Base-by-base conservation (phyloP, 2,329 filamentous ascomycete genomes). In the Fusarium praegraminearum region DNA sequence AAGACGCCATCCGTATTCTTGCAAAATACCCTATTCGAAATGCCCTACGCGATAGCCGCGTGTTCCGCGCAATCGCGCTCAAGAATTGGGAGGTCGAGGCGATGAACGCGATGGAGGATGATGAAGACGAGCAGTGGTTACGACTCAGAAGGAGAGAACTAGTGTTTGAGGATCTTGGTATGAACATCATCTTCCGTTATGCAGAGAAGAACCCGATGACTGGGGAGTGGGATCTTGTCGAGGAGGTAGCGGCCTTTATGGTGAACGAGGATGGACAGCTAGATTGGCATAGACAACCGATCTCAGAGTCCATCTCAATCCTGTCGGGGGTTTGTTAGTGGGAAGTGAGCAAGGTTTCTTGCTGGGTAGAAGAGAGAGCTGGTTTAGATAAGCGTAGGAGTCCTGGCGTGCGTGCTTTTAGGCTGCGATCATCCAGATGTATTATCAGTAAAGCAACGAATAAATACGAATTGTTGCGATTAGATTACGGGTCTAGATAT, bases 1-100 rank as follows among this genome's bases (percentile, higher is more conserved):
- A 78, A 8, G 79, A 83, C 7, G 78, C 83, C 10, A 78, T 81
- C 16, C 75, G 78, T 11, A 79, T 84, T 20, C 73, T 84, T 18
- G 75, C 75, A 6, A 70, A 77, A 47, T 81, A 83, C 30, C 82
- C 82, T 5, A 78, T 82, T 4, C 77, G 80, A 32, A 83, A 84
- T 62, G 82, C 81, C 3, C 76, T 84, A 11, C 80, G 82, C 24
- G 82, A 84, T 62, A 83, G 78, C 47, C 76, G 79, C 16, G 75
- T 81, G 1, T 80, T 82, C 45, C 67, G 77, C 1, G 81, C 80
- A 7, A 80, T 84, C 49, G 79, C 78, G 2, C 60, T 80, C 3
- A 78, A 78, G 51, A 82, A 82, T 66, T 70, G 75, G 2, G 77
- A 78, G 40, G 69, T 80, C 1, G 82, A 84, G 70, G 30, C 52